phyloP scores from a whole-genome alignment of 2,329 filamentous ascomycete genomes.

The Penicillium sclerotigenum region DNA sequence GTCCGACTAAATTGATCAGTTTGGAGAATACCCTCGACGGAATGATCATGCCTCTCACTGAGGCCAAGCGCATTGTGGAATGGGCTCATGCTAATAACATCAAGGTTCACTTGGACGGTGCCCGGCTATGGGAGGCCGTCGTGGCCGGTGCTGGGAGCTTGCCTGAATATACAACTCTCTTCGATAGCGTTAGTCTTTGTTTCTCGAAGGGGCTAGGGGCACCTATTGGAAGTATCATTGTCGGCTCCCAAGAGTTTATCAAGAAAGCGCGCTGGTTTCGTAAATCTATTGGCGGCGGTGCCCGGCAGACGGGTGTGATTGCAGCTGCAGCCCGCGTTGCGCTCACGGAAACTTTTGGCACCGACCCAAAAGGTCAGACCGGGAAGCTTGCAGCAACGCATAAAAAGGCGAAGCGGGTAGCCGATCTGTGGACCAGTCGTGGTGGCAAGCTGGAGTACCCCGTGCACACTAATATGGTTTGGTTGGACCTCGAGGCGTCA shows the following conservation, averaged over 20 bases:
- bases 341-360: constrained; percentile 73
- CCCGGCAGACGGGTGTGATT: constrained; percentile 72
- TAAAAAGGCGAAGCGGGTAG: constrained; percentile 60
- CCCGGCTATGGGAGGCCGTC: constrained; percentile 77
- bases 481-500: constrained; percentile 68
- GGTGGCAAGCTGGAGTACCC: constrained; percentile 68
- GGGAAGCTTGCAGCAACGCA: constrained; percentile 63
- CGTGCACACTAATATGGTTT: constrained; percentile 89
- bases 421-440: constrained; percentile 62
- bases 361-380: constrained; percentile 55
- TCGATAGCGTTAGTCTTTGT: constrained; percentile 73
- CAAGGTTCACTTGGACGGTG: constrained; percentile 74
- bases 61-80: constrained; percentile 64
- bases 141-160: constrained; percentile 66
- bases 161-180: constrained; percentile 63
- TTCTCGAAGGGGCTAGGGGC: constrained; percentile 82
- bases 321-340: constrained; percentile 72
- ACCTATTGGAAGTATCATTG: constrained; percentile 72
- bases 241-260: constrained; percentile 58
- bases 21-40: constrained; percentile 85
- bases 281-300: constrained; percentile 76
- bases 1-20: constrained; percentile 75
- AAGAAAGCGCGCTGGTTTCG: constrained; percentile 70
- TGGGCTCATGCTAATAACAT: constrained; percentile 67
- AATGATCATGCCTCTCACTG: constrained; percentile 70